Percentiles rank a stretch among this genome's conserved stretches.
Conservation (phyloP, 129 eudicot genomes). For the Kitagawia praeruptora region DNA sequence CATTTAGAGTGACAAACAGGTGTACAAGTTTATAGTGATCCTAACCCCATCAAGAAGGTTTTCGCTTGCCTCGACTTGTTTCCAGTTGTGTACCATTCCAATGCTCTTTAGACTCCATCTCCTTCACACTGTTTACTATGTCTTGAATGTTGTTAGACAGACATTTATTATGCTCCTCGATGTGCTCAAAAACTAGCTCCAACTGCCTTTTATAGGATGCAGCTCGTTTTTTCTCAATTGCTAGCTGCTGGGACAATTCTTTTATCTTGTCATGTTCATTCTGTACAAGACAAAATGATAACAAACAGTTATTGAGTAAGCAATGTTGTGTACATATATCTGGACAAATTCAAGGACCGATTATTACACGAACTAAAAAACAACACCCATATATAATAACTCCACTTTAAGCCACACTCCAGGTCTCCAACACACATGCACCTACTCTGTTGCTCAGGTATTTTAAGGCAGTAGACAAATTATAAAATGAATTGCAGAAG, state of each 20-base stretch:
- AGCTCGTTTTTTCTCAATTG: constrained; percentile 70
- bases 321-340: not conserved
- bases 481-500: not conserved
- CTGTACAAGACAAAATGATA: constrained; percentile 22
- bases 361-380: not conserved
- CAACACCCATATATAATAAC: not conserved
- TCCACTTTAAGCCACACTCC: not conserved
- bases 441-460: not conserved
- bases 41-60: not conserved
- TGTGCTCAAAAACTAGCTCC: constrained; percentile 83
- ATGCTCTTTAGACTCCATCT: constrained; percentile 61
- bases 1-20: not conserved
- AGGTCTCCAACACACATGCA: not conserved
- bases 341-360: not conserved
- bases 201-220: constrained; percentile 84
- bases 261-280: constrained; percentile 88
- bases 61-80: not conserved
- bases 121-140: constrained; percentile 62
- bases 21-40: not conserved
- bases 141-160: constrained; percentile 71
- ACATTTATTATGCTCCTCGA: constrained; percentile 84
- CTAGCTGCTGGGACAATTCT: constrained; percentile 89
- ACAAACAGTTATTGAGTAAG: not conserved
- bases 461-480: not conserved
- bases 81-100: not conserved